Conservation (phyloP, 2,329 filamentous ascomycete species). For the Fusarium neocosmosporiellum region DNA sequence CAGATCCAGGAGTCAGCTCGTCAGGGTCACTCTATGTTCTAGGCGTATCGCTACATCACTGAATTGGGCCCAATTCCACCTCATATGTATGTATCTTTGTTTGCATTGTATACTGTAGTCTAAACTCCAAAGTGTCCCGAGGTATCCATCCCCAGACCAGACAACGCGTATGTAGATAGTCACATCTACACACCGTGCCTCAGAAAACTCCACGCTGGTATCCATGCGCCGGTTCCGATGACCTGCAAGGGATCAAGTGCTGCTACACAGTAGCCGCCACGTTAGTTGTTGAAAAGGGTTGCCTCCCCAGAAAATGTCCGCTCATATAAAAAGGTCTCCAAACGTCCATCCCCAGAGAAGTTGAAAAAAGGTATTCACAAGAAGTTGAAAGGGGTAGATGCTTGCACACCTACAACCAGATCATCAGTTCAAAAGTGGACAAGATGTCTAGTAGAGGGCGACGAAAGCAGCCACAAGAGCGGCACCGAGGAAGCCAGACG, state of each 20-base stretch:
- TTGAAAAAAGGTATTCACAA: constrained; percentile 37
- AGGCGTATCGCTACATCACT: not conserved
- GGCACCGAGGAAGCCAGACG: constrained; percentile 54
- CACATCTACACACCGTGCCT: constrained; percentile 25
- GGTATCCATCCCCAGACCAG: constrained; percentile 31
- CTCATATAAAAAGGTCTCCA: constrained; percentile 39
- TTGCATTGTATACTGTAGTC: constrained; percentile 11
- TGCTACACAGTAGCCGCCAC: constrained; percentile 30
- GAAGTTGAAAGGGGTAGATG: constrained; percentile 21
- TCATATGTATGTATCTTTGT: not conserved
- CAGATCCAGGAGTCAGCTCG: not conserved
- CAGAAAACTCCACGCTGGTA: constrained; percentile 42
- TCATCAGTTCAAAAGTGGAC: constrained; percentile 6
- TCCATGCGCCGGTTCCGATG: constrained; percentile 41
- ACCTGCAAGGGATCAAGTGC: constrained; percentile 39
- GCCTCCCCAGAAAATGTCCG: constrained; percentile 26
- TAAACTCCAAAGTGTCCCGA: constrained; percentile 32
- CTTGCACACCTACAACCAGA: not conserved
- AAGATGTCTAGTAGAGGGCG: constrained; percentile 48
- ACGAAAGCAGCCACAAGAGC: constrained; percentile 54
- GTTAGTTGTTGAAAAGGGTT: constrained; percentile 22
- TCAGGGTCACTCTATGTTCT: not conserved
- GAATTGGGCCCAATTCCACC: constrained; percentile 5
- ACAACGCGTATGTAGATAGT: constrained; percentile 15
- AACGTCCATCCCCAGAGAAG: constrained; percentile 46